phyloP scores from a whole-genome alignment of 129 eudicot species.

The Scalesia atractyloides region DNA sequence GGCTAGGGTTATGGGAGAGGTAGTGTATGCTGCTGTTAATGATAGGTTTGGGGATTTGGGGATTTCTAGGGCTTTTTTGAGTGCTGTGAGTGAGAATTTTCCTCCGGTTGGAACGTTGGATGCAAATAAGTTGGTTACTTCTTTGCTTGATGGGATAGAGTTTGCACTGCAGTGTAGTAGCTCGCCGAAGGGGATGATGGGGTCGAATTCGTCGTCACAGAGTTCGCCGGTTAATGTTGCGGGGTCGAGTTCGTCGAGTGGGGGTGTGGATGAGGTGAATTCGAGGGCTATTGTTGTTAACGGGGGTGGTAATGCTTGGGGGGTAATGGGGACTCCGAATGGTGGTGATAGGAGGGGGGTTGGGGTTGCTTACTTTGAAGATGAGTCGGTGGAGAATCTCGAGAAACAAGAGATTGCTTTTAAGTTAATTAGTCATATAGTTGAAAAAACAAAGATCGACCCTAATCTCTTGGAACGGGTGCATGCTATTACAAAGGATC shows the following conservation, averaged over 20 bases:
- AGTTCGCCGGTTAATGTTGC: constrained; percentile 64
- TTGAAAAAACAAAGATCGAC: constrained; percentile 58
- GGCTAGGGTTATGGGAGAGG: constrained; percentile 63
- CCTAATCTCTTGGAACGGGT: constrained; percentile 71
- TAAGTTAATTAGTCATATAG: constrained; percentile 58
- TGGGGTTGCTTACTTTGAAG: constrained; percentile 58
- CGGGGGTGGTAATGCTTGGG: constrained; percentile 56
- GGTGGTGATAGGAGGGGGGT: constrained; percentile 44
- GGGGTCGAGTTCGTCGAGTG: constrained; percentile 62
- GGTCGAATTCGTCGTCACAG: constrained; percentile 47
- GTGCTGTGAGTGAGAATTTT: constrained; percentile 55
- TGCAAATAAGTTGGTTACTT: constrained; percentile 55
- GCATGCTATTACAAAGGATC: constrained; percentile 64
- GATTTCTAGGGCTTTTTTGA: constrained; percentile 59
- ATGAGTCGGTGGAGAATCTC: constrained; percentile 70
- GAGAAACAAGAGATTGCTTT: constrained; percentile 83
- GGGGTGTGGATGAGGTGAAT: constrained; percentile 53
- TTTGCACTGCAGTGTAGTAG: constrained; percentile 31
- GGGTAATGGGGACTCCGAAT: constrained; percentile 38
- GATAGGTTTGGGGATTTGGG: constrained; percentile 42
- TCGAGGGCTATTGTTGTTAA: constrained; percentile 43
- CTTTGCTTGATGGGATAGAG: constrained; percentile 58
- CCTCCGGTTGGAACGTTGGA: constrained; percentile 59
- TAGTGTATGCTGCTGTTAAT: constrained; percentile 47
- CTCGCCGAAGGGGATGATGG: constrained; percentile 50